Evolutionary conservation across 1,284 basidiomycete genomes (phyloP).

Genomic region (Malassezia japonica): DNA sequence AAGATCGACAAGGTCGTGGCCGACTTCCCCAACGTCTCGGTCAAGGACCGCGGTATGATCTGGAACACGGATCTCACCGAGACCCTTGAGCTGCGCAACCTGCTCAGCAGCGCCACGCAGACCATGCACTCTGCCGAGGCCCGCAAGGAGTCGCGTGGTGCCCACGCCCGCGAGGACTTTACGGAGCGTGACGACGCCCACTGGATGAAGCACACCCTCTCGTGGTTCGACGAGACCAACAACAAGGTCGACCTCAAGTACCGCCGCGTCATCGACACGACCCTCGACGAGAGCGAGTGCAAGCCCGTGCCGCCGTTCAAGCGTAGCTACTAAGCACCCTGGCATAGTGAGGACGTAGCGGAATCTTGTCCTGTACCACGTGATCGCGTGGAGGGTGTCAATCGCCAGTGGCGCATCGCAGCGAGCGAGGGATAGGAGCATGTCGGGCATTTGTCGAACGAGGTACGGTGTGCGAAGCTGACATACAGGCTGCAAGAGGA

Average conservation of each 20-base stretch:
- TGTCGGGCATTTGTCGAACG: conserved; percentile 19
- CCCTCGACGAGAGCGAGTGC: conserved; percentile 92
- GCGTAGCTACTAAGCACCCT: conserved; percentile 7
- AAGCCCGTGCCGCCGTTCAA: conserved; percentile 51
- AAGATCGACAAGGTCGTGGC: conserved; percentile 79
- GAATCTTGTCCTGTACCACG: background rate
- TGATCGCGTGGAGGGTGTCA: background rate
- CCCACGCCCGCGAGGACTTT: conserved; percentile 93
- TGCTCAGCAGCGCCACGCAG: conserved; percentile 87
- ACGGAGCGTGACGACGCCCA: conserved; percentile 68
- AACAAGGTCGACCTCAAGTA: conserved; percentile 76
- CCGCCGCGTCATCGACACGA: conserved; percentile 70
- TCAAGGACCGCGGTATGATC: conserved; percentile 97
- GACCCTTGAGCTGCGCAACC: conserved; percentile 90
- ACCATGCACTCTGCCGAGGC: conserved; percentile 91
- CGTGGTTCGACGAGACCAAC: conserved; percentile 29
- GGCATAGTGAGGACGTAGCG: background rate
- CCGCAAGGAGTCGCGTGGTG: conserved; percentile 91
- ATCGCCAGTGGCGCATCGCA: no score
- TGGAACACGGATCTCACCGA: conserved; percentile 83
- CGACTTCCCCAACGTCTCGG: conserved; percentile 77
- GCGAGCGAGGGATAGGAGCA: no score
- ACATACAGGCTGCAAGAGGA: conserved; percentile 59
- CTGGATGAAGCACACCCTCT: conserved; percentile 41
- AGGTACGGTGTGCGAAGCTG: conserved; percentile 1